These are phyloP conservation scores for Mrakia blollopis DNA, from an alignment of 768 basidiomycete genomes.

Conservation along the genomic window DNA sequence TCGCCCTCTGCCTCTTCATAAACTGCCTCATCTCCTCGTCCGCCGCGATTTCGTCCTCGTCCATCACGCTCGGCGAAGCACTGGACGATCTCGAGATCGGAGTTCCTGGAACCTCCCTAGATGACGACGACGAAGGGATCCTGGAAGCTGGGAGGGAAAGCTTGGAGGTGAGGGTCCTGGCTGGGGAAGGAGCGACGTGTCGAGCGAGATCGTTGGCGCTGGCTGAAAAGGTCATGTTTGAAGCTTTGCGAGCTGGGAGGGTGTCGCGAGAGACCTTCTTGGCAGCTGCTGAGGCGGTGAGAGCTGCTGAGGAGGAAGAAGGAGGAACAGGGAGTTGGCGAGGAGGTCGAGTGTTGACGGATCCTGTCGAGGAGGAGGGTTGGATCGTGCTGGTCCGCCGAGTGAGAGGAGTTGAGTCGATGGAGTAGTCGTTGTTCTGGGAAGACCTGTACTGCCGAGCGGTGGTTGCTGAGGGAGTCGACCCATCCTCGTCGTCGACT, in stretches of 20 bases:
- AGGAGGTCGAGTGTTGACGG: conserved; percentile 22
- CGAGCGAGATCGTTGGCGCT: conserved; percentile 11
- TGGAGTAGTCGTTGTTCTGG: conserved; percentile 6
- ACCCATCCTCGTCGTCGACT: conserved; percentile 7
- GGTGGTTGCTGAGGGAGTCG: background rate
- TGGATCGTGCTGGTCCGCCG: conserved; percentile 14
- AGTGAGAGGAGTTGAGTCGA: conserved; percentile 14
- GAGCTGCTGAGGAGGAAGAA: conserved; percentile 35
- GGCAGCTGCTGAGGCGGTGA: conserved; percentile 38
- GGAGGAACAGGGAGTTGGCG: conserved; percentile 35
- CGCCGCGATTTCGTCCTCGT: conserved; percentile 53
- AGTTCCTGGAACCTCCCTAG: conserved; percentile 34
- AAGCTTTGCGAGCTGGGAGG: conserved; percentile 25
- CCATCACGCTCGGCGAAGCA: conserved; percentile 36
- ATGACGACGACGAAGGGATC: conserved; percentile 38
- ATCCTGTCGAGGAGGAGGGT: conserved; percentile 24
- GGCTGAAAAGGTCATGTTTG: conserved; percentile 1
- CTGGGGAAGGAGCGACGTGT: conserved; percentile 5
- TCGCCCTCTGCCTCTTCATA: conserved; percentile 80
- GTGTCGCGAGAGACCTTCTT: conserved; percentile 38
- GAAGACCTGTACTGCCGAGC: background rate
- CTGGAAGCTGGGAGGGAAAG: conserved; percentile 35
- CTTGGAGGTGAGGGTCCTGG: conserved; percentile 40
- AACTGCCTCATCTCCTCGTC: conserved; percentile 98
- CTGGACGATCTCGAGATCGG: conserved; percentile 35